Evolutionary conservation across 495 filamentous ascomycete genomes (phyloP).

Genomic region (Hyphodiscus hymeniophilus): DNA sequence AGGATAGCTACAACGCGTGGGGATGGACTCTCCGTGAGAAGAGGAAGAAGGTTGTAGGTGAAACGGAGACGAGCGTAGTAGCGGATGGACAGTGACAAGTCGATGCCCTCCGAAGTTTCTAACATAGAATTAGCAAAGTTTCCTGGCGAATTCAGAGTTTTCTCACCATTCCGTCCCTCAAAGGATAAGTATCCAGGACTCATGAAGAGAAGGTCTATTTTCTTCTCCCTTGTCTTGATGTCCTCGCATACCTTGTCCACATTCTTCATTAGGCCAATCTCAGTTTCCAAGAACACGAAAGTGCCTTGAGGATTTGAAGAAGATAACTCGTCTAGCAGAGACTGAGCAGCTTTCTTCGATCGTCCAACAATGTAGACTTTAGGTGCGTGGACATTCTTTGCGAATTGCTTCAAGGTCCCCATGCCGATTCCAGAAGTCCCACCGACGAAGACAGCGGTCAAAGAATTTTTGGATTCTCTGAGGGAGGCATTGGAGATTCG

Average conservation of each 20-base stretch:
- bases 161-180: slow-evolving; percentile 17
- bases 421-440: slow-evolving; percentile 37
- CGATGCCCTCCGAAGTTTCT: slow-evolving; percentile 25
- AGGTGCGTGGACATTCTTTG: slow-evolving; percentile 8
- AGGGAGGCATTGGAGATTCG: slow-evolving; percentile 18
- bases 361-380: slow-evolving; percentile 36
- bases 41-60: slow-evolving; percentile 19
- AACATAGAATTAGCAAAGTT: neutral
- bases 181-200: slow-evolving; percentile 20
- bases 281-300: slow-evolving; percentile 20
- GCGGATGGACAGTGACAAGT: slow-evolving; percentile 20
- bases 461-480: slow-evolving; percentile 3
- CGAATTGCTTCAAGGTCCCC: slow-evolving; percentile 30
- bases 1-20: slow-evolving; percentile 22
- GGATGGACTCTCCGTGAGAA: slow-evolving; percentile 15
- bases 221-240: slow-evolving; percentile 19
- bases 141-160: neutral
- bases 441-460: slow-evolving; percentile 28
- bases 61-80: slow-evolving; percentile 26
- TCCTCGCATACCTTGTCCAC: slow-evolving; percentile 22
- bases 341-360: slow-evolving; percentile 27
- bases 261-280: slow-evolving; percentile 24
- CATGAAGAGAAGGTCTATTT: slow-evolving; percentile 25
- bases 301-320: slow-evolving; percentile 17
- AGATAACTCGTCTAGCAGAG: slow-evolving; percentile 26